Evolutionary conservation across 116 monocot genomes (phyloP), one percentile per base, ranked within the genome.

Genomic region (Trichopus zeylanicus): DNA sequence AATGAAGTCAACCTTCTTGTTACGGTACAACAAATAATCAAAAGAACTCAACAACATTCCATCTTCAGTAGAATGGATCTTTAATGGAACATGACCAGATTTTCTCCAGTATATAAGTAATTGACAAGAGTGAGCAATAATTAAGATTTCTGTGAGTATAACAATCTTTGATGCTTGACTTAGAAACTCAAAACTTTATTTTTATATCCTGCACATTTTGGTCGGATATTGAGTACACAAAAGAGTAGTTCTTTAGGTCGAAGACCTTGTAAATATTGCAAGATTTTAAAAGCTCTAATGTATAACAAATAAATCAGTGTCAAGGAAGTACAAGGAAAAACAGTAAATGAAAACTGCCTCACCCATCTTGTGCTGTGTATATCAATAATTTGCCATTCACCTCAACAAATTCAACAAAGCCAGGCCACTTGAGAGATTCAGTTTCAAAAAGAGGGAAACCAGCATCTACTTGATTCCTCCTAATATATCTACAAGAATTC

Each of bases 371-470:
- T 24, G 86, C 83, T 33, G 91, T 86, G 73, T 77, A 86, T 19
- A 80, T 86, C 15, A 91, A 69, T 30, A 86, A 75, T 73, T 92
- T 92, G 27, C 83, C 86, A 73, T 92, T 86, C 23, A 86, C 86
- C 73, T 86, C 91, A 67, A 81, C 86, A 73, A 92, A 86, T 59
- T 92, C 91, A 30, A 92, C 86, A 78, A 92, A 92, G 52, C 91
- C 86, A 51, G 91, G 86, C 75, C 83, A 92, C 32, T 86, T 92
- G 0, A 86, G 71, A 21, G 83, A 92, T 46, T 92, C 86, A 0
- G 91, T 78, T 60, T 86, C 83, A 73, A 92, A 92, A 56, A 91
- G 77, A 26, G 91, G 65, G 76, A 57, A 83, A 7, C 82, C 86
- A 74, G 86, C 86, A 68, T 86, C 83, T n/a, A n/a, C n/a, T n/a